A percentile compares a stretch with the other conserved stretches of the same genome.
Conservation (phyloP, 177 flowering plant genomes). For the Vitis hybrid region DNA sequence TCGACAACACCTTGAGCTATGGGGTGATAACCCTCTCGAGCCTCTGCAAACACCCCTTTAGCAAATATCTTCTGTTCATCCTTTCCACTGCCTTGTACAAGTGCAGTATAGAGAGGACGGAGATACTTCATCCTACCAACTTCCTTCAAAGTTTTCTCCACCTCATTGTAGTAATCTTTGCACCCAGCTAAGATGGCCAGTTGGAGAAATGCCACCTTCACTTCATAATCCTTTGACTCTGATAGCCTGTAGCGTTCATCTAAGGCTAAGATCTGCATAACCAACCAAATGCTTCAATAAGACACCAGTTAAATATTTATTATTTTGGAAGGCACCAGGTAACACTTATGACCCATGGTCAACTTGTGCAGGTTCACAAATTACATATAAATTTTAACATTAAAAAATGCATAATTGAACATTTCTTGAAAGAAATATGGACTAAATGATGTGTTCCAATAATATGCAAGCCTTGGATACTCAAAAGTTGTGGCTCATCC, state of each 20-base stretch:
- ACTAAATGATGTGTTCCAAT: no score
- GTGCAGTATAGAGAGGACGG: slow-evolving; percentile 77
- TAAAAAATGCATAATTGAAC: no score
- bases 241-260: slow-evolving; percentile 72
- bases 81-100: slow-evolving; percentile 61
- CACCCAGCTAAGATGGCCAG: slow-evolving; percentile 69
- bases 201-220: slow-evolving; percentile 87
- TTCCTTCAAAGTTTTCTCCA: slow-evolving; percentile 90
- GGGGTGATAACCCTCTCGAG: slow-evolving; percentile 76
- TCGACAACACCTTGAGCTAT: slow-evolving; percentile 94
- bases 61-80: slow-evolving; percentile 88
- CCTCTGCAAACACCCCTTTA: slow-evolving; percentile 73
- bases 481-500: no score
- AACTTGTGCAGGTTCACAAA: no score
- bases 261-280: slow-evolving; percentile 60
- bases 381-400: no score
- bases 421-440: no score
- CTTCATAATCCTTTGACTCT: slow-evolving; percentile 87
- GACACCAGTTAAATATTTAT: no score
- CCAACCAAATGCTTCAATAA: slow-evolving; percentile 2
- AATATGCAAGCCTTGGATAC: no score
- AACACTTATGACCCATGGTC: no score
- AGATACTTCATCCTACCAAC: slow-evolving; percentile 96
- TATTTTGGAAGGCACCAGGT: no score
- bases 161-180: slow-evolving; percentile 60